phyloP scores from a whole-genome alignment of 2,329 filamentous ascomycete species.

The Sphaerulina populicola region DNA sequence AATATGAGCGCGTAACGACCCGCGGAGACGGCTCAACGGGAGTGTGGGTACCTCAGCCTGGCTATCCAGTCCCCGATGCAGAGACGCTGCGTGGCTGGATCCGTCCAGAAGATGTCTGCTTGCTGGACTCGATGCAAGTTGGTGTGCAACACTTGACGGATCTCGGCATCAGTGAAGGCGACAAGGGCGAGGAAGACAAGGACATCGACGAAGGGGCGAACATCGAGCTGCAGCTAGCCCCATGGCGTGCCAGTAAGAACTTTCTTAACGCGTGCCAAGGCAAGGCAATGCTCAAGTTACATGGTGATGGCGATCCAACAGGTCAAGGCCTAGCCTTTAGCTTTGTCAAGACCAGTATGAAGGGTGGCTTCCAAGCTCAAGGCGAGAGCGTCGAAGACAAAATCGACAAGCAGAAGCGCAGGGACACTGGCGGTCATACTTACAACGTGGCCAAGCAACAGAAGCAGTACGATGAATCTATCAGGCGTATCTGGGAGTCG shows the following conservation, averaged over 20 bases:
- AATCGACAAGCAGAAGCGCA: conserved; percentile 65
- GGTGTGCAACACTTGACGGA: conserved; percentile 85
- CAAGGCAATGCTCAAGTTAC: conserved; percentile 93
- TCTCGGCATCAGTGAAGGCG: conserved; percentile 67
- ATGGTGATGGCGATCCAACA: conserved; percentile 90
- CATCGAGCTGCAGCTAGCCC: conserved; percentile 79
- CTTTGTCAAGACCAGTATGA: conserved; percentile 98
- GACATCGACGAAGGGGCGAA: conserved; percentile 60
- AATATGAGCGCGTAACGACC: conserved; percentile 80
- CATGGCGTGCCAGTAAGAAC: conserved; percentile 94
- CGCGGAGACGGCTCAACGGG: conserved; percentile 49
- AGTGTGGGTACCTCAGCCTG: conserved; percentile 70
- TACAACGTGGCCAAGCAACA: conserved; percentile 97
- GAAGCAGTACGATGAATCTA: conserved; percentile 81
- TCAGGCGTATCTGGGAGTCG: conserved; percentile 83
- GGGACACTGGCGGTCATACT: conserved; percentile 72
- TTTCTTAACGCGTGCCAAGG: conserved; percentile 89
- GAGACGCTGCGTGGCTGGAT: conserved; percentile 77
- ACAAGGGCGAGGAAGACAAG: conserved; percentile 55
- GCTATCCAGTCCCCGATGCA: conserved; percentile 71
- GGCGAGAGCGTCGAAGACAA: conserved; percentile 83
- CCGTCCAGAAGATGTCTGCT: conserved; percentile 87
- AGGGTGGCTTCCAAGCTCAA: conserved; percentile 86
- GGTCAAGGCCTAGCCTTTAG: conserved; percentile 90
- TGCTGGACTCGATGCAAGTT: conserved; percentile 94